These are phyloP conservation scores for Boletus rubropictus DNA, from an alignment of 768 basidiomycete species.

Conservation along the genomic window DNA sequence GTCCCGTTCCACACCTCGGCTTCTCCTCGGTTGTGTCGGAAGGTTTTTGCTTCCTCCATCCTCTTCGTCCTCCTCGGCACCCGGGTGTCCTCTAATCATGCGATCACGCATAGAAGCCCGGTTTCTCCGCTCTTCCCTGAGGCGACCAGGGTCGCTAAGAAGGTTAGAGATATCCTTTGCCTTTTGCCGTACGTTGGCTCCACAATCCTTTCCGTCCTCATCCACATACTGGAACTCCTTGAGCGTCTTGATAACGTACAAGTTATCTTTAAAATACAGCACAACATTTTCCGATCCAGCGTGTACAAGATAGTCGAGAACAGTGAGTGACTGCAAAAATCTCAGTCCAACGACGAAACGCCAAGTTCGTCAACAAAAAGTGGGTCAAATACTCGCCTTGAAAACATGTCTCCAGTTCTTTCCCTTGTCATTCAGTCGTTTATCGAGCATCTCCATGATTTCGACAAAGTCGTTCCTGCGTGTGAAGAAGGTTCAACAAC, in stretches of 20 bases:
- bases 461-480: constrained; percentile 90
- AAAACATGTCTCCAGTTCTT: constrained; percentile 99
- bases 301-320: constrained; percentile 93
- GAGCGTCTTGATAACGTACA: constrained; percentile 97
- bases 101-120: constrained; percentile 92
- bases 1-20: constrained; percentile 38
- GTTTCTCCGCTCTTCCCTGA: constrained; percentile 78
- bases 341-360: constrained; percentile 8
- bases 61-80: constrained; percentile 32
- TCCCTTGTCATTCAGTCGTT: constrained; percentile 96
- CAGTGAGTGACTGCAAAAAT: constrained; percentile 65
- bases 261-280: constrained; percentile 95
- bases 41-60: not conserved
- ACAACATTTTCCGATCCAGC: constrained; percentile 98
- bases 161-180: constrained; percentile 98
- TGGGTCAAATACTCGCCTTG: constrained; percentile 54
- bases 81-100: constrained; percentile 64
- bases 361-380: not conserved
- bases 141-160: constrained; percentile 75
- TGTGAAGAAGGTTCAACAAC: not conserved
- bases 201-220: constrained; percentile 94
- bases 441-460: constrained; percentile 99
- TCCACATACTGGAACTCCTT: constrained; percentile 98
- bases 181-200: constrained; percentile 95
- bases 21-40: constrained; percentile 16